phyloP scores from a whole-genome alignment of 352 stramenopile genomes.

The Globisporangium emineosum region DNA sequence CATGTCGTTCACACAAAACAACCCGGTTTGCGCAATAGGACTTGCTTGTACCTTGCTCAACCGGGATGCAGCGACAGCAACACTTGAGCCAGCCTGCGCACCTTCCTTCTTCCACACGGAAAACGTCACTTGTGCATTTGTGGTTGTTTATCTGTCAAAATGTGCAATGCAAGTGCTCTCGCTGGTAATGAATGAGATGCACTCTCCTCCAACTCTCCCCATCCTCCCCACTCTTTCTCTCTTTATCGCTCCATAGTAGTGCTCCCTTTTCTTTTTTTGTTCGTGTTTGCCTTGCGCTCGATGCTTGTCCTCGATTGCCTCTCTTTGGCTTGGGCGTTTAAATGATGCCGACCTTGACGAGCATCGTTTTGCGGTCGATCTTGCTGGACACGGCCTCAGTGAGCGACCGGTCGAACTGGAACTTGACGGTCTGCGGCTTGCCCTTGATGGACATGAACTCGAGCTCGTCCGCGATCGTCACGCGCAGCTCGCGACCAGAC shows the following conservation, averaged over 20 bases:
- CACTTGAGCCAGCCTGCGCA: too few species aligned
- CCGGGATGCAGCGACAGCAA: background rate
- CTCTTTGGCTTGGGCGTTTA: constrained; percentile 26
- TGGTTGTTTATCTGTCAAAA: background rate
- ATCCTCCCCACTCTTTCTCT: background rate
- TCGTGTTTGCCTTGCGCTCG: background rate
- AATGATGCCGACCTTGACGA: constrained; percentile 67
- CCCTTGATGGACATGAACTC: constrained; percentile 73
- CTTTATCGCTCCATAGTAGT: background rate
- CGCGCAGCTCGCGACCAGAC: constrained; percentile 50
- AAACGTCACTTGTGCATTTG: background rate
- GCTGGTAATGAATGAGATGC: background rate
- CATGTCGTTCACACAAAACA: too few species aligned
- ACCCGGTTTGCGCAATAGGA: background rate
- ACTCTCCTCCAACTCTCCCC: background rate
- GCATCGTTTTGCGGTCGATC: constrained; percentile 70
- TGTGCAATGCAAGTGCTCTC: background rate
- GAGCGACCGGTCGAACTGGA: constrained; percentile 58
- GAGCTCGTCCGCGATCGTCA: constrained; percentile 65
- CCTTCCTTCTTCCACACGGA: background rate
- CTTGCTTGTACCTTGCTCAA: background rate
- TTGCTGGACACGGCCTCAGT: constrained; percentile 63
- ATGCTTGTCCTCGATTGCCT: background rate
- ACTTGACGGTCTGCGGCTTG: constrained; percentile 66
- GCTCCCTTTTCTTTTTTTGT: background rate